Evolutionary conservation across 495 filamentous ascomycete species (phyloP).

Genomic region (Aspergillus bertholletiae): DNA sequence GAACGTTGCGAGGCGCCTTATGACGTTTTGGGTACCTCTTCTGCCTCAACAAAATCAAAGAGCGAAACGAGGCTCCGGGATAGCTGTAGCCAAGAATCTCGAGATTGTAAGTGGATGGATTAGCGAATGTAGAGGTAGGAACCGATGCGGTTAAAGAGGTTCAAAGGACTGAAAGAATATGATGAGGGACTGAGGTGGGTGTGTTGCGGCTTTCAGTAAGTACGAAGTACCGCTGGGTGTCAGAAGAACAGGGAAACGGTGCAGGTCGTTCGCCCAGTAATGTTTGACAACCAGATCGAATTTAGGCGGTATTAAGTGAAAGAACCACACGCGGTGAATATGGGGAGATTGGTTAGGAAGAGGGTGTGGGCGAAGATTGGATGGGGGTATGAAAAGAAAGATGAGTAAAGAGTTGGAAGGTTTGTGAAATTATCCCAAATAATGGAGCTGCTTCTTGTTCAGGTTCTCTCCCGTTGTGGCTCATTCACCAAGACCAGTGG

Average conservation of each 20-base stretch:
- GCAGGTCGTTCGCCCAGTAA: slow-evolving; percentile 44
- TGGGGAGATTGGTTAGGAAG: not conserved
- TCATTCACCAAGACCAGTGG: slow-evolving; percentile 2
- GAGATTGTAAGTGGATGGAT: not conserved
- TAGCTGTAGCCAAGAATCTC: not conserved
- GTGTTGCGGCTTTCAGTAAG: slow-evolving; percentile 13
- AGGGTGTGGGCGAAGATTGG: slow-evolving; percentile 14
- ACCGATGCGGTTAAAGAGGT: not conserved
- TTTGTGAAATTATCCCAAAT: slow-evolving; percentile 28
- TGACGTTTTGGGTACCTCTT: slow-evolving; percentile 42
- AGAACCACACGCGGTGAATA: not conserved
- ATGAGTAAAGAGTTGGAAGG: slow-evolving; percentile 27
- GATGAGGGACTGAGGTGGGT: slow-evolving; percentile 19
- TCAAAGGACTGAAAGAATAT: not conserved
- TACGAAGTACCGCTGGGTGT: slow-evolving; percentile 17
- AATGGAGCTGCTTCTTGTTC: slow-evolving; percentile 6
- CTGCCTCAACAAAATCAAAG: slow-evolving; percentile 29
- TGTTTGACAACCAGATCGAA: slow-evolving; percentile 15
- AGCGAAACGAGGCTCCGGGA: not conserved
- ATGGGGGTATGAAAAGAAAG: slow-evolving; percentile 16
- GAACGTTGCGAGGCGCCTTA: slow-evolving; percentile 37
- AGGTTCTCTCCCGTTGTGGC: slow-evolving; percentile 6
- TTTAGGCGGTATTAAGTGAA: slow-evolving; percentile 4
- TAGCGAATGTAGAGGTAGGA: not conserved
- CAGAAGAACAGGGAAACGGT: slow-evolving; percentile 43